Conservation (phyloP, 805 yeast species). For the Monosporozyma siamensis region DNA sequence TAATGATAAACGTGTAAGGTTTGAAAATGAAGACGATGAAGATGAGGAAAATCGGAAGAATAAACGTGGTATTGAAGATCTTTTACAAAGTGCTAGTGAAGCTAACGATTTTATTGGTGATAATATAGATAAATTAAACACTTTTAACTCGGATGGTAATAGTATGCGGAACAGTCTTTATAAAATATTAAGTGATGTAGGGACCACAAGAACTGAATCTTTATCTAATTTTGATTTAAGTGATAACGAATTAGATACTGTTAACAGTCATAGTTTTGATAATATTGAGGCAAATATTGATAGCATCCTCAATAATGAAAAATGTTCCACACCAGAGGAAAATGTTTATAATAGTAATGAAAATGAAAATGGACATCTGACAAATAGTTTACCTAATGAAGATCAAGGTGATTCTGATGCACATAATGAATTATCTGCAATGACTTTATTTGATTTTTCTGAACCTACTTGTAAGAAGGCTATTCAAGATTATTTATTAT, state of each 20-base stretch:
- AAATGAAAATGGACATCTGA: background rate
- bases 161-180: slow-evolving; percentile 5
- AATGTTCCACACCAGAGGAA: background rate
- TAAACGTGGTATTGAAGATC: slow-evolving; percentile 14
- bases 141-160: slow-evolving; percentile 8
- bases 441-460: slow-evolving; percentile 2
- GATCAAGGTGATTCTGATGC: background rate
- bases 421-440: background rate
- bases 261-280: slow-evolving; percentile 1
- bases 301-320: slow-evolving; percentile 5
- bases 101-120: slow-evolving; percentile 15
- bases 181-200: slow-evolving; percentile 12
- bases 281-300: slow-evolving; percentile 4
- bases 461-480: slow-evolving; percentile 1
- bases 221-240: slow-evolving; percentile 26
- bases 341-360: slow-evolving; percentile 3
- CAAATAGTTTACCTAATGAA: background rate
- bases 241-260: slow-evolving; percentile 11
- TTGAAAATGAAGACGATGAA: slow-evolving; percentile 5
- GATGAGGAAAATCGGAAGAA: background rate
- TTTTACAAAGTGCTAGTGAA: slow-evolving; percentile 18
- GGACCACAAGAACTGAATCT: slow-evolving; percentile 19
- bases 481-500: background rate
- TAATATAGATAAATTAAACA: slow-evolving; percentile 13
- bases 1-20: slow-evolving; percentile 11